Conservation (phyloP, 1,284 basidiomycete species). For the Leccinum solheimii region DNA sequence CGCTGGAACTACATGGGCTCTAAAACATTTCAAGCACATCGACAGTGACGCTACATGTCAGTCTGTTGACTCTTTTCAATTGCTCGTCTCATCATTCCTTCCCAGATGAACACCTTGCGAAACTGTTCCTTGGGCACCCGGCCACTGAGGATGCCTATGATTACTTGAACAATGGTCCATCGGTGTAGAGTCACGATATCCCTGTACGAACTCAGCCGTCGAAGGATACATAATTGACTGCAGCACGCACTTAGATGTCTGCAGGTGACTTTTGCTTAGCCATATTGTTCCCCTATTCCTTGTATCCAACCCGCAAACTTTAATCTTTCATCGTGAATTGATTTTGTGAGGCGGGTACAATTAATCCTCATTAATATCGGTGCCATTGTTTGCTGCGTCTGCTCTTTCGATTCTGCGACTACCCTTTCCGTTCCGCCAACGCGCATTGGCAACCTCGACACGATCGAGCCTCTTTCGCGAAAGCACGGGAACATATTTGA, state of each 20-base stretch:
- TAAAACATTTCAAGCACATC: constrained; percentile 74
- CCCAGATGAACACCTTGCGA: constrained; percentile 63
- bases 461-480: constrained; percentile 65
- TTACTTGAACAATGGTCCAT: constrained; percentile 55
- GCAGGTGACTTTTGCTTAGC: constrained; percentile 24
- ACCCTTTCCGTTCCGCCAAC: constrained; percentile 73
- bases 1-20: constrained; percentile 70
- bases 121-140: constrained; percentile 48
- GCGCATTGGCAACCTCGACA: constrained; percentile 73
- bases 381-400: background rate
- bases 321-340: constrained; percentile 14
- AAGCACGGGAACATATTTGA: constrained; percentile 68
- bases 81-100: constrained; percentile 3
- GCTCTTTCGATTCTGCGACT: constrained; percentile 27
- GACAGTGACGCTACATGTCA: constrained; percentile 72
- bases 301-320: constrained; percentile 17
- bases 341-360: background rate
- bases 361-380: constrained; percentile 14
- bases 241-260: constrained; percentile 13
- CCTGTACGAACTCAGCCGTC: constrained; percentile 2
- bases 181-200: constrained; percentile 18
- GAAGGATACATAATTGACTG: constrained; percentile 7
- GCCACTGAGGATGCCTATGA: constrained; percentile 67
- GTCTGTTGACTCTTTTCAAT: constrained; percentile 28
- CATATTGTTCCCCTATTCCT: constrained; percentile 12